These are phyloP conservation scores for Aspergillus affinis DNA, from an alignment of 495 filamentous ascomycete genomes.

Conservation along the genomic window DNA sequence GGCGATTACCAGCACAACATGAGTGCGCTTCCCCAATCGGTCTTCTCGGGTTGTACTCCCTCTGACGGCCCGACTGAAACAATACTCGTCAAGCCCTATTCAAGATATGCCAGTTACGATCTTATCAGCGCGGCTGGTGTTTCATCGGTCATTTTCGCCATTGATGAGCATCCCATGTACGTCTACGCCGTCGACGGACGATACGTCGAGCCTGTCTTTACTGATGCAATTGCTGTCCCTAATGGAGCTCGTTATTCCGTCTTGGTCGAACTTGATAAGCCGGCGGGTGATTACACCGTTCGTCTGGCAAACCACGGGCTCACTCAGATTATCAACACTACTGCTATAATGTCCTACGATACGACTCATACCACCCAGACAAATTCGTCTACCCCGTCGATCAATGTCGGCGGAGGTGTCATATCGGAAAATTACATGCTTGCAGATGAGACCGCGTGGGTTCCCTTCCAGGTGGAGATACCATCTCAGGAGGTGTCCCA, in stretches of 20 bases:
- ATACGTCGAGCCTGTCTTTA: slow-evolving; percentile 37
- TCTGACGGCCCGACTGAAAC: slow-evolving; percentile 26
- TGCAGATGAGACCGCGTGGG: slow-evolving; percentile 34
- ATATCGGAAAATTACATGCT: slow-evolving; percentile 36
- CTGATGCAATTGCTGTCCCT: slow-evolving; percentile 34
- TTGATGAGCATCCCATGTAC: slow-evolving; percentile 45
- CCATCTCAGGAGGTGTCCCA: slow-evolving; percentile 42
- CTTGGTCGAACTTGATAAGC: slow-evolving; percentile 35
- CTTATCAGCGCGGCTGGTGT: slow-evolving; percentile 34
- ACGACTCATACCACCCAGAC: slow-evolving; percentile 1
- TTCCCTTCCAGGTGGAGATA: slow-evolving; percentile 42
- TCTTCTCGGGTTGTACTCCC: slow-evolving; percentile 33
- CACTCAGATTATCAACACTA: slow-evolving; percentile 36
- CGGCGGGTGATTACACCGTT: slow-evolving; percentile 37
- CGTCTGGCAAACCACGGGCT: slow-evolving; percentile 31
- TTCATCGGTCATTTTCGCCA: slow-evolving; percentile 28
- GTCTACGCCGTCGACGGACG: slow-evolving; percentile 47
- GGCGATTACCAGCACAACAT: slow-evolving; percentile 17
- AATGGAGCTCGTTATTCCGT: slow-evolving; percentile 41
- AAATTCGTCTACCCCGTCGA: slow-evolving; percentile 35
- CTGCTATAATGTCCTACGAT: slow-evolving; percentile 27
- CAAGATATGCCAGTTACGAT: slow-evolving; percentile 35
- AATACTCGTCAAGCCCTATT: slow-evolving; percentile 28
- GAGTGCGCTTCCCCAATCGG: slow-evolving; percentile 15
- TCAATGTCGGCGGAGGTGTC: slow-evolving; percentile 37